phyloP scores from a whole-genome alignment of 1,284 basidiomycete species.

The Trichosporon faecale region DNA sequence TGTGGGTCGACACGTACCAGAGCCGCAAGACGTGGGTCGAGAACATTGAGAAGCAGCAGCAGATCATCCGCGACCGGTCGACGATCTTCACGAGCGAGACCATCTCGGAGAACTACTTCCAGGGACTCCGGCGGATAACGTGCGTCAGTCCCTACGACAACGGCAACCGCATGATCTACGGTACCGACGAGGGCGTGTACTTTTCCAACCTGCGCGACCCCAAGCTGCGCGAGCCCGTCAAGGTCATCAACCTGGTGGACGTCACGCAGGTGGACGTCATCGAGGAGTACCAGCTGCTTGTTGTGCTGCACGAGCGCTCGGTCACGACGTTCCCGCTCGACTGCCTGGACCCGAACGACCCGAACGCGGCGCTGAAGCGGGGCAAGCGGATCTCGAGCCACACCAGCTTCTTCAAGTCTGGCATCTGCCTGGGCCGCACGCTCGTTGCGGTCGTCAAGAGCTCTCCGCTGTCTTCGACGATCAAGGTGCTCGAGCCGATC shows the following conservation, averaged over 20 bases:
- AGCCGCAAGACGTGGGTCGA: slow-evolving; percentile 94
- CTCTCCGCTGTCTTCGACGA: slow-evolving; percentile 88
- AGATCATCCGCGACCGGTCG: slow-evolving; percentile 76
- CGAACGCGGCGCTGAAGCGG: slow-evolving; percentile 83
- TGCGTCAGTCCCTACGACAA: slow-evolving; percentile 91
- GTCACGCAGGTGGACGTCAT: slow-evolving; percentile 95
- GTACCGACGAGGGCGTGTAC: slow-evolving; percentile 95
- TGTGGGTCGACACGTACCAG: slow-evolving; percentile 86
- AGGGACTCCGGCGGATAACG: slow-evolving; percentile 77
- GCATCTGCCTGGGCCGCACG: slow-evolving; percentile 87
- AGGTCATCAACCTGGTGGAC: slow-evolving; percentile 83
- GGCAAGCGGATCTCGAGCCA: slow-evolving; percentile 94
- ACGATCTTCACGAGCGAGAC: slow-evolving; percentile 81
- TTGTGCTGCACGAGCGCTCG: slow-evolving; percentile 93
- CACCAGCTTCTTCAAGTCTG: slow-evolving; percentile 97
- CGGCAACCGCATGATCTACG: slow-evolving; percentile 87
- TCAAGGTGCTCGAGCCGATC: slow-evolving; percentile 96
- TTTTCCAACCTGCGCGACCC: slow-evolving; percentile 78
- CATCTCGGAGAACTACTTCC: slow-evolving; percentile 84
- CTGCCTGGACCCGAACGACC: slow-evolving; percentile 83
- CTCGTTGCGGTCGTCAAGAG: slow-evolving; percentile 98
- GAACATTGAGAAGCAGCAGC: slow-evolving; percentile 84
- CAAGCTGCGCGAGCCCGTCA: slow-evolving; percentile 73
- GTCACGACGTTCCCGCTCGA: slow-evolving; percentile 97
- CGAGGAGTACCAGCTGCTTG: slow-evolving; percentile 91